A percentile compares a stretch with the other conserved stretches of the same genome.
Conservation (phyloP, 1,284 basidiomycete species). For the Marasmius oreades region DNA sequence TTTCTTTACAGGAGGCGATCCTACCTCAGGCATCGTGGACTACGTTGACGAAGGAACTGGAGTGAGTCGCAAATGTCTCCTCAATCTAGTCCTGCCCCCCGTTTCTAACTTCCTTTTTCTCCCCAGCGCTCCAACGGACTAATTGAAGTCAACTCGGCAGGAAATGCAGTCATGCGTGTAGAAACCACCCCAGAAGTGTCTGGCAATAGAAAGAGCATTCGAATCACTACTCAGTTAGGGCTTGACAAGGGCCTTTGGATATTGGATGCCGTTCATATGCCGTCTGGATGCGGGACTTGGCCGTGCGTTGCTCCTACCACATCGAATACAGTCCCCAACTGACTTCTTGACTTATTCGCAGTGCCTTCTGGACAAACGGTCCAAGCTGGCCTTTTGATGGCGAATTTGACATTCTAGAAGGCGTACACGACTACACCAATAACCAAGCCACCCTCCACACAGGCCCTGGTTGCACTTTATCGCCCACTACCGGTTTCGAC, state of each 20-base stretch:
- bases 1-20: slow-evolving; percentile 71
- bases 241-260: slow-evolving; percentile 73
- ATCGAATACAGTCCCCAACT: neutral
- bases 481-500: slow-evolving; percentile 54
- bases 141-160: slow-evolving; percentile 57
- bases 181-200: slow-evolving; percentile 74
- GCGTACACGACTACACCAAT: slow-evolving; percentile 71
- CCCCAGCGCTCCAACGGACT: slow-evolving; percentile 47
- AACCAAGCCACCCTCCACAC: slow-evolving; percentile 84
- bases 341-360: slow-evolving; percentile 16
- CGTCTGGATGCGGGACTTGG: slow-evolving; percentile 86
- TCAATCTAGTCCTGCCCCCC: neutral
- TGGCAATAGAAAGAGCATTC: slow-evolving; percentile 67
- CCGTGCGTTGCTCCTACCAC: slow-evolving; percentile 41
- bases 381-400: slow-evolving; percentile 63
- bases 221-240: slow-evolving; percentile 63
- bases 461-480: slow-evolving; percentile 62
- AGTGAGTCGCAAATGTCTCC: slow-evolving; percentile 32
- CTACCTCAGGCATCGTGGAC: slow-evolving; percentile 49
- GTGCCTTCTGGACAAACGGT: slow-evolving; percentile 50
- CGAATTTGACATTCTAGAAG: slow-evolving; percentile 81
- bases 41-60: slow-evolving; percentile 57
- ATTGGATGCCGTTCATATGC: slow-evolving; percentile 88
- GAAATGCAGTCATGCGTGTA: slow-evolving; percentile 79
- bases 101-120: neutral